Percentiles rank a stretch among this genome's conserved stretches.
Conservation (phyloP, 371 early-diverging fungal genomes). For the Mortierella sp. region DNA sequence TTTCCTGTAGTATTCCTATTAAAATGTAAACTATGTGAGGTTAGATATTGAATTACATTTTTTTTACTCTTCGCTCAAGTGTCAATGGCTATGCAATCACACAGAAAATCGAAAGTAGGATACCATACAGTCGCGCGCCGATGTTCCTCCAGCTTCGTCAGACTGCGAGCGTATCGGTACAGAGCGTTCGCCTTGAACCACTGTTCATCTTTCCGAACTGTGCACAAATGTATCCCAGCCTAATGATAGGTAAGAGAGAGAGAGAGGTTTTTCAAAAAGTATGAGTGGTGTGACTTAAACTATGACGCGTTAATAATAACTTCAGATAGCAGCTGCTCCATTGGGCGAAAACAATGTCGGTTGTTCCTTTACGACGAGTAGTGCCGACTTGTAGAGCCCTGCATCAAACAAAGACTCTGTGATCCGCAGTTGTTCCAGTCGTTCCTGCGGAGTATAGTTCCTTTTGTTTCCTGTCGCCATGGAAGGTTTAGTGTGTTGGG, state of each 20-base stretch:
- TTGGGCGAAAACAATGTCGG: neutral
- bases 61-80: no score
- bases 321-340: neutral
- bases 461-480: slow-evolving; percentile 31
- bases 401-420: slow-evolving; percentile 28
- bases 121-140: slow-evolving; percentile 33
- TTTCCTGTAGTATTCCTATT: slow-evolving; percentile 26
- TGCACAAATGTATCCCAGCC: slow-evolving; percentile 37
- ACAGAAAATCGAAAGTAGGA: neutral
- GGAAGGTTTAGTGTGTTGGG: neutral
- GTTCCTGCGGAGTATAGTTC: slow-evolving; percentile 25
- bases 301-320: neutral
- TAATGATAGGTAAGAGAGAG: neutral
- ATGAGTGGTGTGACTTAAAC: neutral
- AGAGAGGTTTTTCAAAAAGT: neutral
- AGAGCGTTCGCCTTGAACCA: slow-evolving; percentile 39
- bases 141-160: slow-evolving; percentile 31
- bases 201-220: slow-evolving; percentile 28
- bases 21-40: neutral
- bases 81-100: no score
- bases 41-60: neutral
- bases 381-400: slow-evolving; percentile 38
- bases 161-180: slow-evolving; percentile 34
- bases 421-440: slow-evolving; percentile 25
- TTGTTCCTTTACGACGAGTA: slow-evolving; percentile 32